Base-by-base conservation (phyloP, 176 grass and related monocot species). In the Lolium multiflorum region DNA sequence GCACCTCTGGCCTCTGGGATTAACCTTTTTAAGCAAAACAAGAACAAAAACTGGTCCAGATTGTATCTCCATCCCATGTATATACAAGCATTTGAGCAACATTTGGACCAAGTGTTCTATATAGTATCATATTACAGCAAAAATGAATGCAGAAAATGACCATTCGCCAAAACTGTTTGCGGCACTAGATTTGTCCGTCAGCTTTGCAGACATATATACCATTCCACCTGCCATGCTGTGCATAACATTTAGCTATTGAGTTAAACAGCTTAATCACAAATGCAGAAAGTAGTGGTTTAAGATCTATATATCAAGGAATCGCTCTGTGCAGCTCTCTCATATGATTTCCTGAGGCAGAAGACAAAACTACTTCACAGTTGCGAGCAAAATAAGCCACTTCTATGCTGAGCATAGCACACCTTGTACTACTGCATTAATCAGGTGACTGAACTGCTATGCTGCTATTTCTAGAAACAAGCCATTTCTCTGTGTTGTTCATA, bases 61-160 rank as follows among this genome's bases (percentile, higher is more conserved):
- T 41, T 63, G 22, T 41, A 41, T 41, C 2, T 1, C 3, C 39
- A 5, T 41, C 39, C 11, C 22, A 63, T 26, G 21, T 62, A 18
- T 9, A n/a, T 25, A 62, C 10, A 11, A 24, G 3, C n/a, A 6
- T 35, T 66, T 28, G 61, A 64, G 22, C 62, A 31, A 7, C 1
- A 28, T 65, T 15, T 65, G 62, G 62, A 10, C 12, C 25, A 31
- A 14, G 25, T 38, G 6, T 41, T 41, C 39, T 41, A 6, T 41
- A 6, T 41, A 41, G 2, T 41, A 58, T n/a, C 22, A 61, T 17
- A 77, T 20, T 61, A 25, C 18, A 82, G 82, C 12, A 11, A 57
- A 25, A 85, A 18, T 47, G 14, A 81, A 84, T 37, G 59, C 66
- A 75, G 7, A 5, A 63, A 66, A 80, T 64, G 81, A 43, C 10